phyloP scores from a whole-genome alignment of 805 yeast species.

The Helenozyma baotianmanensis region DNA sequence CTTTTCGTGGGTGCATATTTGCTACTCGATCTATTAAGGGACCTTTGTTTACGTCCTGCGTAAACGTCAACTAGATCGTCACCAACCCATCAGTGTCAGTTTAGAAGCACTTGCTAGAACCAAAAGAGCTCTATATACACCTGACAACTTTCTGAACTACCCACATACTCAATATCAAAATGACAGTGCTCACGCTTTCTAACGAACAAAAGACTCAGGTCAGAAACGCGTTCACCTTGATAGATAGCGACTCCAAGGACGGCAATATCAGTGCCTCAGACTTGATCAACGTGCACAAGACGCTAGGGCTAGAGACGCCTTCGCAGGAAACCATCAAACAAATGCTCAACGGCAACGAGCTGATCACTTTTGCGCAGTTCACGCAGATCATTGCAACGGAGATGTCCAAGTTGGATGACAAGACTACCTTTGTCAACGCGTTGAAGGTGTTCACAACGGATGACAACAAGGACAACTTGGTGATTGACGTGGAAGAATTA shows the following conservation, averaged over 20 bases:
- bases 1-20: too few relatives aligned
- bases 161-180: neutral
- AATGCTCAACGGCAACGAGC: slow-evolving; percentile 48
- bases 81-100: too few relatives aligned
- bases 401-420: slow-evolving; percentile 46
- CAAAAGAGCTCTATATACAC: too few relatives aligned
- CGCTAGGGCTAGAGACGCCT: slow-evolving; percentile 46
- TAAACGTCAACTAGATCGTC: too few relatives aligned
- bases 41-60: too few relatives aligned
- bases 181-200: slow-evolving; percentile 42
- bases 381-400: slow-evolving; percentile 57
- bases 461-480: slow-evolving; percentile 29
- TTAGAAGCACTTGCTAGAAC: too few relatives aligned
- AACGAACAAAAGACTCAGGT: slow-evolving; percentile 61
- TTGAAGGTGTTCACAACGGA: slow-evolving; percentile 48
- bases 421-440: slow-evolving; percentile 52
- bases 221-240: slow-evolving; percentile 70
- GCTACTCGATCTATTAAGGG: too few relatives aligned
- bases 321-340: slow-evolving; percentile 37
- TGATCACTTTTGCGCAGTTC: slow-evolving; percentile 61
- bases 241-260: slow-evolving; percentile 76
- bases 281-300: slow-evolving; percentile 48
- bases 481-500: slow-evolving; percentile 46
- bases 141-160: too few relatives aligned
- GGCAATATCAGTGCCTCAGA: slow-evolving; percentile 56